Evolutionary conservation across 2,329 filamentous ascomycete genomes (phyloP).

Genomic region (Fusarium tjaetaba): DNA sequence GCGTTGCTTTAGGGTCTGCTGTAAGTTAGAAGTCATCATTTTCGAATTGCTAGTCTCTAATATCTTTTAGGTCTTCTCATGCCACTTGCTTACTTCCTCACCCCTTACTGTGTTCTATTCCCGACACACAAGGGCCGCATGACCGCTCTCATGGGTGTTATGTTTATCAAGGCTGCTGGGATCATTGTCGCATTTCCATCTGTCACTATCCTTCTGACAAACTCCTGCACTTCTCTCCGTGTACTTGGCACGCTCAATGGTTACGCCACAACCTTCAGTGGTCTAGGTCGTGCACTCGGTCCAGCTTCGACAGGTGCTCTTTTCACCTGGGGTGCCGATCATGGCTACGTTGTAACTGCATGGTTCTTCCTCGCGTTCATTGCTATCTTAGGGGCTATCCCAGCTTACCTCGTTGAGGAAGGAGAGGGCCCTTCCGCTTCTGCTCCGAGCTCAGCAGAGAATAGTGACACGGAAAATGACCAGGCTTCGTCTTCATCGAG

Average conservation of each 20-base stretch:
- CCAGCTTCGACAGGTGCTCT: slow-evolving; percentile 77
- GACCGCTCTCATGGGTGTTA: slow-evolving; percentile 70
- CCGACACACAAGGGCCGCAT: slow-evolving; percentile 61
- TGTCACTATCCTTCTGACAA: slow-evolving; percentile 89
- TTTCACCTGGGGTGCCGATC: slow-evolving; percentile 80
- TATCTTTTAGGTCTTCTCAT: slow-evolving; percentile 65
- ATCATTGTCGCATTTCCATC: slow-evolving; percentile 91
- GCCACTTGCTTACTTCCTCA: slow-evolving; percentile 81
- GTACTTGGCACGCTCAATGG: slow-evolving; percentile 92
- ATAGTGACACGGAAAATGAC: slow-evolving; percentile 46
- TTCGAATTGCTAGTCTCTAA: not conserved
- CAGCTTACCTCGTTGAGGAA: slow-evolving; percentile 78
- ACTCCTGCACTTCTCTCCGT: slow-evolving; percentile 76
- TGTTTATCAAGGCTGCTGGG: slow-evolving; percentile 78
- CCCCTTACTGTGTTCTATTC: slow-evolving; percentile 80
- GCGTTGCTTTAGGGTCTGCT: slow-evolving; percentile 74
- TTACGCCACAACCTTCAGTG: slow-evolving; percentile 84
- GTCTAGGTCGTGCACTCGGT: slow-evolving; percentile 80
- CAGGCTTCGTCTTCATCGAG: slow-evolving; percentile 25
- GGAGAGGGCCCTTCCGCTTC: slow-evolving; percentile 70
- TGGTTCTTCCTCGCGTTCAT: slow-evolving; percentile 82
- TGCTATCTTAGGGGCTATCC: slow-evolving; percentile 72
- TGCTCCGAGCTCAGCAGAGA: slow-evolving; percentile 46
- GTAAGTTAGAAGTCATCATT: slow-evolving; percentile 45
- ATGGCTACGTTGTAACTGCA: slow-evolving; percentile 79